A percentile compares a stretch with the other conserved stretches of the same genome.
phyloP scores from a whole-genome alignment of 2,329 filamentous ascomycete genomes.

The Samsoniella hepiali region DNA sequence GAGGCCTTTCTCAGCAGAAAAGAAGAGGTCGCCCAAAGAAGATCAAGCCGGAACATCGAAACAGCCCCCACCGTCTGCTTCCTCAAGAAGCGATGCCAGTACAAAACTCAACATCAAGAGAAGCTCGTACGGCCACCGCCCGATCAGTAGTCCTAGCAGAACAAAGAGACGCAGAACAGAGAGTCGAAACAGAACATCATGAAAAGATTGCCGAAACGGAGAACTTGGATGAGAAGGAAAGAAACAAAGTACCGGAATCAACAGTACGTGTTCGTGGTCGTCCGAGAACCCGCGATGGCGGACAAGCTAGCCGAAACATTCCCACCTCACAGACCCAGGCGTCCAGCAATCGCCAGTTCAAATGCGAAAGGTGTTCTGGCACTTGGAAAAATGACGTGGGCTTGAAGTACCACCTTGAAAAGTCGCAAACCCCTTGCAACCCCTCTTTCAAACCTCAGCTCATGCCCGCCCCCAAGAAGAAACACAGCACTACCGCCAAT shows the following conservation, averaged over 20 bases:
- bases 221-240: not conserved
- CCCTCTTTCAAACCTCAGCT: constrained; percentile 33
- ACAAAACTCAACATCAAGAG: not conserved
- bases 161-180: not conserved
- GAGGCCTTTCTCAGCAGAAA: constrained; percentile 24
- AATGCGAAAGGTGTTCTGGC: constrained; percentile 52
- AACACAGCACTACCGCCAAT: constrained; percentile 15
- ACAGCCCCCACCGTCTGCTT: not conserved
- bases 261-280: not conserved
- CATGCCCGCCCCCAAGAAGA: constrained; percentile 20
- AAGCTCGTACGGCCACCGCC: not conserved
- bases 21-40: constrained; percentile 31
- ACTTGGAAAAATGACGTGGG: constrained; percentile 58
- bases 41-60: constrained; percentile 16
- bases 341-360: constrained; percentile 31
- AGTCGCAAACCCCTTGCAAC: constrained; percentile 54
- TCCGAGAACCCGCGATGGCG: constrained; percentile 12
- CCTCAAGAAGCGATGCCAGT: not conserved
- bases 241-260: not conserved
- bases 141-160: not conserved
- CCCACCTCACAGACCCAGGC: not conserved
- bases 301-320: constrained; percentile 14
- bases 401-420: constrained; percentile 56
- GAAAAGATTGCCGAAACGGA: not conserved
- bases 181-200: not conserved